Evolutionary conservation across 148 eudicot species (phyloP).

Genomic region (Fagopyrum tataricum): DNA sequence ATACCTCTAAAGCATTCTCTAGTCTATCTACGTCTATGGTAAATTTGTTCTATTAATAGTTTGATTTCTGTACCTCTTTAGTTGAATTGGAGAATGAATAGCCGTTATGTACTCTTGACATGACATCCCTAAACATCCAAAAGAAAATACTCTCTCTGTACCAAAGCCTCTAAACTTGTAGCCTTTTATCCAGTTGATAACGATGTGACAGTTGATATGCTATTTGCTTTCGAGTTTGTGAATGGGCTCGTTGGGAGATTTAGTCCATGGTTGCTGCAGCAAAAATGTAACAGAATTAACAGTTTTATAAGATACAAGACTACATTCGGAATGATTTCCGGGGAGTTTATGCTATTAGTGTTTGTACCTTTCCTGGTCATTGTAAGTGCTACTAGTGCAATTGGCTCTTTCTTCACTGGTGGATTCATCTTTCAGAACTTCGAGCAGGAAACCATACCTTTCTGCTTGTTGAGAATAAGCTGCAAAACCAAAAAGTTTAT

Average conservation of each 20-base stretch:
- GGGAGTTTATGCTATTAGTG: neutral
- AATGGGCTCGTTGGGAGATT: constrained; percentile 14
- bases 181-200: neutral
- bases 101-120: neutral
- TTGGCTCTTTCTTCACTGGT: constrained; percentile 11
- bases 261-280: neutral
- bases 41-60: neutral
- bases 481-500: too few relatives aligned
- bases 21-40: constrained; percentile 6
- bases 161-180: neutral
- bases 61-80: constrained; percentile 11
- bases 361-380: constrained; percentile 6
- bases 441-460: constrained; percentile 16
- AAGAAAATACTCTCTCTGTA: neutral
- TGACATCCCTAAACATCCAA: neutral
- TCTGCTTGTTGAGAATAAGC: constrained; percentile 25
- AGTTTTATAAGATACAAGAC: neutral
- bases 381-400: constrained; percentile 13
- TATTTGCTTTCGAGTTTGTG: constrained; percentile 24
- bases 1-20: neutral
- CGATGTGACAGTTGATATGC: constrained; percentile 24
- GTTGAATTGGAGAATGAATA: neutral
- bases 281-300: neutral
- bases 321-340: neutral
- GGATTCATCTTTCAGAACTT: constrained; percentile 15